Evolutionary conservation across 352 stramenopile genomes (phyloP), one percentile per base, ranked within the genome.

Genomic region (Aphanomyces invadans): DNA sequence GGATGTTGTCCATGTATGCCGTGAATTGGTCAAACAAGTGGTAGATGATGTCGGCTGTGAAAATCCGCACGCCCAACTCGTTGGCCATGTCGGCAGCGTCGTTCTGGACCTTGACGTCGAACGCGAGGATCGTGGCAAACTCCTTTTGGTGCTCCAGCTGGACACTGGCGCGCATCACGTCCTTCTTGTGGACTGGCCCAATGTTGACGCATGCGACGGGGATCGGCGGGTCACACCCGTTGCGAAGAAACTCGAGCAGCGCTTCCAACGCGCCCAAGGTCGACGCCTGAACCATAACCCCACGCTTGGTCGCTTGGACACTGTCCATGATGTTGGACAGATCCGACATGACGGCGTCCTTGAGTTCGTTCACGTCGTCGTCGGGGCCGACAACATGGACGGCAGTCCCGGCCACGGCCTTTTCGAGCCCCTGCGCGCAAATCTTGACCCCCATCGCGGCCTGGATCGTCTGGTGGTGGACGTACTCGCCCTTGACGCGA

Each of bases 31-130:
- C 96, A 72, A 99, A 99, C 55, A 99, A 80, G 81, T 99, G 97
- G 80, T 99, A 99, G 78, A 99, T 99, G 72, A 99, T 99, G 71
- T 99, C 97, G 31, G 97, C 97, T 19, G 96, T 99, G 81, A 99
- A 99, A 73, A 99, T 99, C 44, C 90, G 82, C 51, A 99, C 96
- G 66, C 93, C 91, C 45, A 97, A 86, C 56, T 98, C 92, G 49
- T 93, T 71, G 5, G 94, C 80, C 62, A 95, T 71, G 74, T 95
- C 85, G 45, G 78, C 82, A 4, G 97, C 97, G 52, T 99, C 96
- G 52, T 73, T 85, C 73, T 98, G 92, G 26, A 99, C 90, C 65
- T 97, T 96, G 52, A 99, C 96, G 74, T 99, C 97, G 72, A 99
- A 99, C 31, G 96, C 96, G 28, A 99, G 74, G 65, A 99, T 98